A percentile compares a stretch with the other conserved stretches of the same genome.
Conservation (phyloP, 1,284 basidiomycete genomes). For the Tetrapyrgos nigripes region DNA sequence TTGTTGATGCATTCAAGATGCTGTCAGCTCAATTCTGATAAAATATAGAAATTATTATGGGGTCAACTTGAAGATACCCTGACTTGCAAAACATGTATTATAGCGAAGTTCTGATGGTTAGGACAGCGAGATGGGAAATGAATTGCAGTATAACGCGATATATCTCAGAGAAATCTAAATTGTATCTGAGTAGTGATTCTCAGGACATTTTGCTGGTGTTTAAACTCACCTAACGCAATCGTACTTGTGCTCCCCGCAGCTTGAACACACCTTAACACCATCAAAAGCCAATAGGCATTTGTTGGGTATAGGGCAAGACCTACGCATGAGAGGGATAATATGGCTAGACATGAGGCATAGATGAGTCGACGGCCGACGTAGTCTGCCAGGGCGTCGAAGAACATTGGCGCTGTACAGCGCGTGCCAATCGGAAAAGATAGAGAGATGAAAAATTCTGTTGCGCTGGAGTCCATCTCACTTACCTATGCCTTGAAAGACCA, state of each 20-base stretch:
- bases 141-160: no score
- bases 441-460: neutral
- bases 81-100: no score
- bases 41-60: no score
- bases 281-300: constrained; percentile 5
- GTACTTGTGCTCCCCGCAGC: constrained; percentile 8
- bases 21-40: no score
- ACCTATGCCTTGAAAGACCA: constrained; percentile 12
- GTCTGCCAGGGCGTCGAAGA: constrained; percentile 6
- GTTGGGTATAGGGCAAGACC: constrained; percentile 8
- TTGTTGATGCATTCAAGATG: no score
- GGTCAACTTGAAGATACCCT: no score
- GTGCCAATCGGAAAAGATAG: neutral
- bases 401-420: constrained; percentile 3
- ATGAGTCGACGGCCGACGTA: constrained; percentile 5
- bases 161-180: no score
- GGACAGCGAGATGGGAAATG: no score
- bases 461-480: neutral
- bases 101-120: no score
- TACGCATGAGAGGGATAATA: constrained; percentile 8
- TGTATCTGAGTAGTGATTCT: no score
- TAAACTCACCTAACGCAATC: constrained; percentile 9
- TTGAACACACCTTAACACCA: constrained; percentile 9
- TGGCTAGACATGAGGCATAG: constrained; percentile 1
- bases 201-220: no score